phyloP scores from a whole-genome alignment of 1,139 yeast species.

The Arxiozyma telluris region DNA sequence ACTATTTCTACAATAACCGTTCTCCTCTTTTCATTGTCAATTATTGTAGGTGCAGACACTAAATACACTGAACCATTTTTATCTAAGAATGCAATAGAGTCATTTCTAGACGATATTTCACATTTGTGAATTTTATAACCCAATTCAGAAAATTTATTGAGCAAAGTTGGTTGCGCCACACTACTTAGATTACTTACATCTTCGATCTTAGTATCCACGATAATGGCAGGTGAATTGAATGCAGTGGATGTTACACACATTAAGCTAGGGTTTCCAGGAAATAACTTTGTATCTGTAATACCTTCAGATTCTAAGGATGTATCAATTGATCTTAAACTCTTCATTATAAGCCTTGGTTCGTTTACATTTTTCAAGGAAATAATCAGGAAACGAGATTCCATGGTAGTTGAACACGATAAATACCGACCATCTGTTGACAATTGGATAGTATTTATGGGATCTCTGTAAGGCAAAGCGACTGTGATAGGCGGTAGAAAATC shows the following conservation, averaged over 20 bases:
- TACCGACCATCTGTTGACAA: slow-evolving; percentile 66
- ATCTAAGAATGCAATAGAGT: slow-evolving; percentile 72
- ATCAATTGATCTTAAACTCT: slow-evolving; percentile 51
- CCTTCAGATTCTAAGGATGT: slow-evolving; percentile 75
- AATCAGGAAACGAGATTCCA: slow-evolving; percentile 71
- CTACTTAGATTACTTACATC: slow-evolving; percentile 33
- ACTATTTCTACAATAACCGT: slow-evolving; percentile 72
- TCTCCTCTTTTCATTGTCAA: slow-evolving; percentile 45
- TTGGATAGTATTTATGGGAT: slow-evolving; percentile 65
- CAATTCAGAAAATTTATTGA: slow-evolving; percentile 62
- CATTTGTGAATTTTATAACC: slow-evolving; percentile 70
- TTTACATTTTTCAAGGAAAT: slow-evolving; percentile 56
- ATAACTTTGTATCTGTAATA: slow-evolving; percentile 71
- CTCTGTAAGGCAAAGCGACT: slow-evolving; percentile 76
- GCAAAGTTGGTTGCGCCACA: slow-evolving; percentile 47
- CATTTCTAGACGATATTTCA: slow-evolving; percentile 77
- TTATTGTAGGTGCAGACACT: slow-evolving; percentile 53
- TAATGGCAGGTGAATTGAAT: slow-evolving; percentile 50
- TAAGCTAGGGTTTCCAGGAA: slow-evolving; percentile 46
- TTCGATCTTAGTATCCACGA: slow-evolving; percentile 47
- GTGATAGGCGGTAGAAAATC: slow-evolving; percentile 43
- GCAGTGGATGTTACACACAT: slow-evolving; percentile 56
- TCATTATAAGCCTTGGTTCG: slow-evolving; percentile 65
- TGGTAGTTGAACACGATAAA: slow-evolving; percentile 71
- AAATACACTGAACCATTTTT: slow-evolving; percentile 68